Evolutionary conservation across 1,284 basidiomycete genomes (phyloP), one percentile per base, ranked within the genome.

Genomic region (Apiotrichum akiyoshidainum): DNA sequence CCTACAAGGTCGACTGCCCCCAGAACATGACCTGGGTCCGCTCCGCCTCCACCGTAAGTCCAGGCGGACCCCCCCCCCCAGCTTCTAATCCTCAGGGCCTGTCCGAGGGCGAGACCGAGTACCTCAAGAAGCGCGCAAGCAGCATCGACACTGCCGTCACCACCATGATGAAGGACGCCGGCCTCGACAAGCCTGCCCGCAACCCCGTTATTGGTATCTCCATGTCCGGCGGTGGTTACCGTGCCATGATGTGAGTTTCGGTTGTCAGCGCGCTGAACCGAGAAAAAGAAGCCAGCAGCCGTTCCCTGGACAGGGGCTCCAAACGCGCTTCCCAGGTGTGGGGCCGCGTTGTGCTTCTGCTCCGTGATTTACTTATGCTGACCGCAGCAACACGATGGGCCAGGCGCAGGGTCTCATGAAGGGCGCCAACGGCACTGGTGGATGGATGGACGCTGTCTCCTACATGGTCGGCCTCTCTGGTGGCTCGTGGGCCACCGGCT

Each of bases 201-300:
- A 70, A 67, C 16, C 80, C 80, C 2, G 62, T 66, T 5, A 69
- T 81, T 14, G 79, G 76, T 26, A 68, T 80, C 34, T 79, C 79
- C 1, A 55, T 80, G 12, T 77, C 75, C 13, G 80, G 80, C 33
- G 80, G 80, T 33, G 80, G 80, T 2, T 78, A 80, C 55, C 64
- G 80, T 12, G 80, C 80, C 6, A 81, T 81, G 79, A 69, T 79
- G 65, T 73, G 57, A 61, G 71, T 67, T 67, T 10, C 11, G 19
- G 26, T 31, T 31, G 26, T 7, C 26, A 31, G 26, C 26, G 26
- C 26, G 26, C 26, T 31, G 3, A 7, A 31, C 26, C 26, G 26
- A 31, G 26, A 31, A 31, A 31, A 31, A 31, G 26, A 31, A 31
- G 26, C 26, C 26, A 31, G 7, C 26, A 3, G 26, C 7, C 26